Evolutionary conservation across 768 basidiomycete species (phyloP), one percentile per base, ranked within the genome.

Genomic region (Calocybe gangraenosa): DNA sequence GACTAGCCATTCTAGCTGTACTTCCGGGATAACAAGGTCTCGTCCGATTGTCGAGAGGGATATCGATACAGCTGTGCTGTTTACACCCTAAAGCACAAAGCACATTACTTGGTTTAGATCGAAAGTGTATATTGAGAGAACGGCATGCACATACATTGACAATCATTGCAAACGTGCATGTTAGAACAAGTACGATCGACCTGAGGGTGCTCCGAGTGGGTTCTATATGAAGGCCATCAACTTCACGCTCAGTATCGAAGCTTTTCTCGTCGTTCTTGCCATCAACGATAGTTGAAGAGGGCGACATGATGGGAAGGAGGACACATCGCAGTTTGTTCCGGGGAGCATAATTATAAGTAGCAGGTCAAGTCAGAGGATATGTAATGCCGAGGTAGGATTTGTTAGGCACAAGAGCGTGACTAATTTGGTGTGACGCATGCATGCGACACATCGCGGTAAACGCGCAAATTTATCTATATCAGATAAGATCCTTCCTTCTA

Each of bases 1-100:
- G 19, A 76, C 53, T 14, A 85, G 64, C 86, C 86, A 88, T 44
- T 87, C 79, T 1, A 87, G 65, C 22, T 75, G 65, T 23, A 70
- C 62, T 40, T 82, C 69, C 19, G 64, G 57, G 3, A 84, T 73
- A 14, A 67, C 23, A 38, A 86, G 63, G 14, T 74, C 73, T 5
- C 54, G 58, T 23, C 70, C 71, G n/a, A 83, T 79, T 0, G 69
- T 67, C 2, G 81, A 74, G 1, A 83, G 61, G 1, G 78, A 64
- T 33, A 82, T 78, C 0, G 76, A 60, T 0, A 78, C 67, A 0
- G 78, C 62, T 2, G 78, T 78, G 32, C 60, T 63, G 50, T 73
- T 73, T 13, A 67, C 66, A 21, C 53, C 61, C 74, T 75, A 50
- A 4, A n/a, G n/a, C n/a, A n/a, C n/a, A n/a, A n/a, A n/a, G n/a